Conservation (phyloP, 1,284 basidiomycete genomes). For the Malassezia japonica region DNA sequence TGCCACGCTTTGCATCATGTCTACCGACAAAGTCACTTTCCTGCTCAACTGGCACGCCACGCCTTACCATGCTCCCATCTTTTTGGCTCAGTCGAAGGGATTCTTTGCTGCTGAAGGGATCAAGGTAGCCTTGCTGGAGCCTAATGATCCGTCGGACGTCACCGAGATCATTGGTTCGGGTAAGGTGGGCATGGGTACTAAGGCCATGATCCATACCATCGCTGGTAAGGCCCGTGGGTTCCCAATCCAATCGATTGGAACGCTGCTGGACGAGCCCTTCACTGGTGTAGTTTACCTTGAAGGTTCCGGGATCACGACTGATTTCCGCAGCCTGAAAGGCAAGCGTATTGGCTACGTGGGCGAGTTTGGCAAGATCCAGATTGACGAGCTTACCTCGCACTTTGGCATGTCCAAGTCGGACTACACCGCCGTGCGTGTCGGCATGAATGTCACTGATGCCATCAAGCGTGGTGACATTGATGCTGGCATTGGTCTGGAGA, state of each 20-base stretch:
- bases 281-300: conserved; percentile 50
- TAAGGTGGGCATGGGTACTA: conserved; percentile 48
- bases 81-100: conserved; percentile 47
- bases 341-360: conserved; percentile 51
- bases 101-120: conserved; percentile 47
- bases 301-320: conserved; percentile 46
- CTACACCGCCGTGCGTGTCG: conserved; percentile 49
- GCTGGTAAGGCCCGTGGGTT: conserved; percentile 49
- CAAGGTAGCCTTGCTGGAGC: conserved; percentile 49
- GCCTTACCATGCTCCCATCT: conserved; percentile 49
- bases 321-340: conserved; percentile 48
- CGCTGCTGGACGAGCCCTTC: conserved; percentile 50
- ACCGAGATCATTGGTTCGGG: conserved; percentile 48
- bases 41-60: conserved; percentile 44
- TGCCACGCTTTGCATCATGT: no score
- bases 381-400: conserved; percentile 26
- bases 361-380: conserved; percentile 51
- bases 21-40: conserved; percentile 33
- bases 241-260: conserved; percentile 48
- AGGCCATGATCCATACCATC: conserved; percentile 50
- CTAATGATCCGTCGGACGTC: conserved; percentile 44
- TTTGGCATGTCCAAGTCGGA: conserved; percentile 44
- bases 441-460: conserved; percentile 49
- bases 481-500: conserved; percentile 49
- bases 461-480: conserved; percentile 50